phyloP scores from a whole-genome alignment of 208 protist species.

The Naegleria gruberi region DNA sequence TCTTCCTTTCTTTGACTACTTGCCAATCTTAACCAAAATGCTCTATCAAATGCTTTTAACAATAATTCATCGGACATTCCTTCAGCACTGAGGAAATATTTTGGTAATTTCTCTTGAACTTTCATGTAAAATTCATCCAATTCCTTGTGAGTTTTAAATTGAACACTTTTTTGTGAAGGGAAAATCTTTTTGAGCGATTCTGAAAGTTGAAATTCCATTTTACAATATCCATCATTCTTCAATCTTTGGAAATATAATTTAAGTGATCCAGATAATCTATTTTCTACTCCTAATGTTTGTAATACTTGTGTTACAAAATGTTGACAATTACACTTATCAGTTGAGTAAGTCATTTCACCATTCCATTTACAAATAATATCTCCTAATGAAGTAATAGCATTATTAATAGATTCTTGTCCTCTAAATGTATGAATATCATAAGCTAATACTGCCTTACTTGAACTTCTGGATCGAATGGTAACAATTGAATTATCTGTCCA shows the following conservation, averaged over 20 bases:
- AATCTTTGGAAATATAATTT: background rate
- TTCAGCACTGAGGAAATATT: background rate
- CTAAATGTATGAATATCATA: background rate
- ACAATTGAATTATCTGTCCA: background rate
- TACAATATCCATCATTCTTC: background rate
- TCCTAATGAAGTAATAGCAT: background rate
- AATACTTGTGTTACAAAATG: background rate
- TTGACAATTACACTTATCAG: background rate
- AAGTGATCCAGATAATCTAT: background rate
- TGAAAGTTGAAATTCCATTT: background rate
- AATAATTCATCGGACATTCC: background rate
- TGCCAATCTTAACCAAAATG: background rate
- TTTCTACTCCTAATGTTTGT: background rate
- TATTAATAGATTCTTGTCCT: too few species aligned
- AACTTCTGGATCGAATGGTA: background rate
- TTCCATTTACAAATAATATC: background rate
- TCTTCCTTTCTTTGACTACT: background rate
- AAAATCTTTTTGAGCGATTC: background rate
- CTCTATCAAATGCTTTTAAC: background rate
- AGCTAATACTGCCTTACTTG: background rate
- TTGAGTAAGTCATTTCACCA: background rate
- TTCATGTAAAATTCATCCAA: background rate
- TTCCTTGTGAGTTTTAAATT: slow-evolving; percentile 8
- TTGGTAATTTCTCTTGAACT: background rate
- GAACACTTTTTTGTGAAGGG: background rate